A percentile compares a stretch with the other conserved stretches of the same genome.
Evolutionary conservation across 352 stramenopile genomes (phyloP).

Genomic region (Globisporangium acanthophoron): DNA sequence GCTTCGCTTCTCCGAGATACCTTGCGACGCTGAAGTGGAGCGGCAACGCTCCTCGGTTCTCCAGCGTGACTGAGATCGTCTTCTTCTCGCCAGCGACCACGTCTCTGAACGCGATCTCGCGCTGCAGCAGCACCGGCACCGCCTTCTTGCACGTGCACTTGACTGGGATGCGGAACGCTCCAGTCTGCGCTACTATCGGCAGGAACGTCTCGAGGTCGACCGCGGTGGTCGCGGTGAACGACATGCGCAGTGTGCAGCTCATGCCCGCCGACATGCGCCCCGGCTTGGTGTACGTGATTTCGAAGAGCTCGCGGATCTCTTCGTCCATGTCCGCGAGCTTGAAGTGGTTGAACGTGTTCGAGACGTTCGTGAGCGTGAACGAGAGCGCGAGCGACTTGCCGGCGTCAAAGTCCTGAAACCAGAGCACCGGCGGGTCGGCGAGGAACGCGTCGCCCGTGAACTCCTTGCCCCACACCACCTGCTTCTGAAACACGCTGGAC

Average conservation of each 20-base stretch:
- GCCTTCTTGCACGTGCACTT: slow-evolving; percentile 81
- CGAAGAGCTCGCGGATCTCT: slow-evolving; percentile 77
- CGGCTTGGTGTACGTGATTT: slow-evolving; percentile 82
- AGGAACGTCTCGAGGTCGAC: slow-evolving; percentile 66
- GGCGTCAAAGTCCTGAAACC: slow-evolving; percentile 91
- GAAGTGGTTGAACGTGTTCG: slow-evolving; percentile 91
- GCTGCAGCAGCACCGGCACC: slow-evolving; percentile 47
- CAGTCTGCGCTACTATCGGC: slow-evolving; percentile 68
- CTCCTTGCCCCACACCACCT: slow-evolving; percentile 74
- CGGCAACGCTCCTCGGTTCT: slow-evolving; percentile 70
- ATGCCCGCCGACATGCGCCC: slow-evolving; percentile 89
- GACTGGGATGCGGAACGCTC: slow-evolving; percentile 71
- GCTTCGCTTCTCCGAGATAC: neutral
- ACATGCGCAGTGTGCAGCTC: slow-evolving; percentile 63
- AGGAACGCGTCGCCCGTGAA: slow-evolving; percentile 83
- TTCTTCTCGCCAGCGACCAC: slow-evolving; percentile 78
- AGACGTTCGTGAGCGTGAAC: slow-evolving; percentile 89
- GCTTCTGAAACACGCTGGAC: slow-evolving; percentile 44
- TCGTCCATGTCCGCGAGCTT: slow-evolving; percentile 75
- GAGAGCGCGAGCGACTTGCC: slow-evolving; percentile 42
- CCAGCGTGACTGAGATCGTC: slow-evolving; percentile 41
- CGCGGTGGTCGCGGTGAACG: slow-evolving; percentile 54
- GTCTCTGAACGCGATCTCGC: slow-evolving; percentile 46
- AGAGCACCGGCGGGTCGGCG: slow-evolving; percentile 60
- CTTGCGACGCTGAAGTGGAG: slow-evolving; percentile 36